Percentiles rank a stretch among this genome's conserved stretches.
Evolutionary conservation across 352 stramenopile genomes (phyloP).

Genomic region (Phytophthora megakarya): DNA sequence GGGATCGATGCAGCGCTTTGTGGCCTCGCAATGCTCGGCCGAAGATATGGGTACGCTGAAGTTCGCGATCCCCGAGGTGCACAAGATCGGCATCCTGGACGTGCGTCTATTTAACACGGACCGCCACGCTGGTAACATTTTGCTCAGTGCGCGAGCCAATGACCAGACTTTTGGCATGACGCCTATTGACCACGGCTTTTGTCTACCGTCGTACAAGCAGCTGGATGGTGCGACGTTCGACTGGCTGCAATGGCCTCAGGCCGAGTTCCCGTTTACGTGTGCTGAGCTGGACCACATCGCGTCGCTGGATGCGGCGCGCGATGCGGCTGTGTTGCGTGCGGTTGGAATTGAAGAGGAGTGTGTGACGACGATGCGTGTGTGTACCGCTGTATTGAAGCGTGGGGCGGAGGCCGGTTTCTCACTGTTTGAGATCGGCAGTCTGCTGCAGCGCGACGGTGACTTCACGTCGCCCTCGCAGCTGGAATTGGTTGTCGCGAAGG

Average conservation of each 20-base stretch:
- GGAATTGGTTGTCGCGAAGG: constrained; percentile 68
- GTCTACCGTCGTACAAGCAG: constrained; percentile 82
- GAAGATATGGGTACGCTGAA: constrained; percentile 90
- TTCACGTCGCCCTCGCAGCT: constrained; percentile 78
- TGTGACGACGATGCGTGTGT: constrained; percentile 83
- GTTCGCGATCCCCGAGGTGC: constrained; percentile 83
- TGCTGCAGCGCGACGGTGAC: constrained; percentile 82
- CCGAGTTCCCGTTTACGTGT: constrained; percentile 86
- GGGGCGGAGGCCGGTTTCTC: constrained; percentile 82
- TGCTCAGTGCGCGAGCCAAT: constrained; percentile 57
- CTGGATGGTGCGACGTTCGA: constrained; percentile 85
- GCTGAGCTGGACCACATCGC: constrained; percentile 79
- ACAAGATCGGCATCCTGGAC: constrained; percentile 91
- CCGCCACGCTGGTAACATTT: constrained; percentile 87
- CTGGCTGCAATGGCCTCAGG: constrained; percentile 88
- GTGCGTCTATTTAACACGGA: constrained; percentile 91
- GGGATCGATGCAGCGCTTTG: constrained; percentile 86
- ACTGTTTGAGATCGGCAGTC: constrained; percentile 82
- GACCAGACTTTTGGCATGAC: constrained; percentile 83
- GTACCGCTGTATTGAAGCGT: constrained; percentile 74
- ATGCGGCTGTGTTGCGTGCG: constrained; percentile 65
- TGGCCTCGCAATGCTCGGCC: constrained; percentile 80
- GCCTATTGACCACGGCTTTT: constrained; percentile 90
- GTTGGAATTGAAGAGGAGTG: constrained; percentile 84
- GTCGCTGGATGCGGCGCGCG: constrained; percentile 58